Percentiles rank a stretch among this genome's conserved stretches.
phyloP scores from a whole-genome alignment of 192 early-diverging fungal species.

The Coemansia sp. region DNA sequence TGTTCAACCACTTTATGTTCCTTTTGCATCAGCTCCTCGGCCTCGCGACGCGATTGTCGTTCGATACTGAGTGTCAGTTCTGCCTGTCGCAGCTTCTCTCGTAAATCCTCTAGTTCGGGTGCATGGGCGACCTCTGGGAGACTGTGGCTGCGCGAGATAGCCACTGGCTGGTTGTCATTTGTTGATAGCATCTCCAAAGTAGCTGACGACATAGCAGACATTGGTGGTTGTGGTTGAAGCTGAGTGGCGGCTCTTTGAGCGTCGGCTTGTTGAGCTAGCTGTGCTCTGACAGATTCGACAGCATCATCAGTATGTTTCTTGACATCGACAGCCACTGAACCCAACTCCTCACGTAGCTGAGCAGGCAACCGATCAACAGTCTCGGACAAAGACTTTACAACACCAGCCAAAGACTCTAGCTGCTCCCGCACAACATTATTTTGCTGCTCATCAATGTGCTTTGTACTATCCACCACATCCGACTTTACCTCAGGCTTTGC shows the following conservation, averaged over 20 bases:
- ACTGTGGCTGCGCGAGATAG: conserved; percentile 22
- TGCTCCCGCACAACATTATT: neutral
- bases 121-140: conserved; percentile 8
- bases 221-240: neutral
- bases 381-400: conserved; percentile 37
- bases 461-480: neutral
- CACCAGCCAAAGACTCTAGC: conserved; percentile 3
- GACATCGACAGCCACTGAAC: conserved; percentile 3
- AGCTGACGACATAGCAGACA: neutral
- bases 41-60: conserved; percentile 25
- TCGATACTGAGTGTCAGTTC: conserved; percentile 25
- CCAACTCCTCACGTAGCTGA: conserved; percentile 50
- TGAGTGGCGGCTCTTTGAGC: neutral
- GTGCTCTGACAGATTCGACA: neutral
- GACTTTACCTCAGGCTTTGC: neutral
- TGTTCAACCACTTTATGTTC: conserved; percentile 10
- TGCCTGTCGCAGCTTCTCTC: conserved; percentile 4
- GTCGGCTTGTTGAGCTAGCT: neutral
- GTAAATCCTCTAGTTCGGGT: conserved; percentile 7
- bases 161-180: conserved; percentile 6
- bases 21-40: neutral
- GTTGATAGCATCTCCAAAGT: neutral
- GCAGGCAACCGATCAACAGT: conserved; percentile 53
- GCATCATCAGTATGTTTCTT: conserved; percentile 4
- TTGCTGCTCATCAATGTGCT: neutral